Percentiles rank a stretch among this genome's conserved stretches.
Evolutionary conservation across 176 grass and related monocot species (phyloP).

Genomic region (Avena atlantica): DNA sequence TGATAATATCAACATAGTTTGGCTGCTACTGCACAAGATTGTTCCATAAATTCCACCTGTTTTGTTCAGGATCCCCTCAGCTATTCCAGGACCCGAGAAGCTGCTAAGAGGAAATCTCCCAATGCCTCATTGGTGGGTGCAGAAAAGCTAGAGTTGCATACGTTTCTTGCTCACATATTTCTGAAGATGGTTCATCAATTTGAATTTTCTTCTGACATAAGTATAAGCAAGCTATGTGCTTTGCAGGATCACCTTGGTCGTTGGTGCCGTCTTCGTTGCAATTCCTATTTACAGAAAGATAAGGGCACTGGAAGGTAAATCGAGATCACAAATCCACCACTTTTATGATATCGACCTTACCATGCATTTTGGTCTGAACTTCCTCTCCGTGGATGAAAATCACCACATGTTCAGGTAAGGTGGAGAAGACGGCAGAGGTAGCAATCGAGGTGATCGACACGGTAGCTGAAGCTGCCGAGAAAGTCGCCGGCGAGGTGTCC

Average conservation of each 20-base stretch:
- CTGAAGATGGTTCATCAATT: neutral
- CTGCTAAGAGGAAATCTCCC: constrained; percentile 44
- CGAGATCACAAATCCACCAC: neutral
- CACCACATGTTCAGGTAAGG: constrained; percentile 35
- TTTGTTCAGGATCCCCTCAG: constrained; percentile 38
- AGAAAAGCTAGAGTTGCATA: neutral
- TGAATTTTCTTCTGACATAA: neutral
- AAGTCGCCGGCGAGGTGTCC: constrained; percentile 60
- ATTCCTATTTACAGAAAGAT: constrained; percentile 64
- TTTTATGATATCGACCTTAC: neutral
- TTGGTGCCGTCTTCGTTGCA: constrained; percentile 49
- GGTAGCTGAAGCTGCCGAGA: constrained; percentile 64
- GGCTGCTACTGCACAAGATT: neutral
- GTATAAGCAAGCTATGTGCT: neutral
- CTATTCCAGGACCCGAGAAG: constrained; percentile 27
- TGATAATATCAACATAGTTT: neutral
- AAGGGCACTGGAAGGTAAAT: constrained; percentile 52
- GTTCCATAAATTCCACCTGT: neutral
- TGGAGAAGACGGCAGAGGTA: constrained; percentile 63
- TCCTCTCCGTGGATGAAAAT: neutral
- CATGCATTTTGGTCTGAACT: neutral
- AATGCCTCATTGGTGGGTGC: constrained; percentile 58
- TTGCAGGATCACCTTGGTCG: constrained; percentile 51
- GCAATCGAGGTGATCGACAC: constrained; percentile 56
- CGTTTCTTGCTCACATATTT: neutral